phyloP scores from a whole-genome alignment of 202 grass and related monocot species.

The Elaeis oleifera region DNA sequence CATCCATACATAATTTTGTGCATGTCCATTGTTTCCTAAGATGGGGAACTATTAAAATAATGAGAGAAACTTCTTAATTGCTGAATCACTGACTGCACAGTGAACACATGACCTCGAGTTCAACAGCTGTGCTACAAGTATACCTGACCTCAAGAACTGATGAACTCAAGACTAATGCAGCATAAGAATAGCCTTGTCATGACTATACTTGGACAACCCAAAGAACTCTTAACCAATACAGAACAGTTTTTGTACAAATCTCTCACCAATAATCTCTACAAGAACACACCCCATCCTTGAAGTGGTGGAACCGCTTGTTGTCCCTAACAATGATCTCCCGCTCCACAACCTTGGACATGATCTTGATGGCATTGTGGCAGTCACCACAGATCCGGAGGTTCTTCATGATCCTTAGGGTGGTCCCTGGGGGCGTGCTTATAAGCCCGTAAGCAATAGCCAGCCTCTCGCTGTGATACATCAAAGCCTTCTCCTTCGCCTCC shows the following conservation, averaged over 20 bases:
- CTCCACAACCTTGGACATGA: conserved; percentile 66
- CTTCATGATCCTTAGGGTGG: conserved; percentile 76
- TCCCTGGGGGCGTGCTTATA: conserved; percentile 60
- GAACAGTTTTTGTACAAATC: background rate
- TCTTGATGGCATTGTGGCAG: conserved; percentile 82
- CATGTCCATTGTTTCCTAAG: no score
- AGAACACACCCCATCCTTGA: conserved; percentile 74
- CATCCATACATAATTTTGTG: no score
- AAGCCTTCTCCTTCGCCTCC: conserved; percentile 62
- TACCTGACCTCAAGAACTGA: no score
- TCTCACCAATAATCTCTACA: conserved; percentile 88
- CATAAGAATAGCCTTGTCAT: no score
- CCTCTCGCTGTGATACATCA: conserved; percentile 94
- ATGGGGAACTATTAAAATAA: no score
- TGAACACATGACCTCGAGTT: no score
- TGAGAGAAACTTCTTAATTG: no score
- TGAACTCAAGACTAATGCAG: no score
- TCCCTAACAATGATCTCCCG: conserved; percentile 84
- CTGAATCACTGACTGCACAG: no score
- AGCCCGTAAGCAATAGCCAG: conserved; percentile 78
- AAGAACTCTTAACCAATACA: no score
- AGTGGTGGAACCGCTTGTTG: conserved; percentile 91
- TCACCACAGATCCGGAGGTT: conserved; percentile 88
- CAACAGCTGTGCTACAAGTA: no score
- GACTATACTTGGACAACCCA: no score